Evolutionary conservation across 1,284 basidiomycete species (phyloP), one percentile per base, ranked within the genome.

Genomic region (Cystobasidiaceae sp.): DNA sequence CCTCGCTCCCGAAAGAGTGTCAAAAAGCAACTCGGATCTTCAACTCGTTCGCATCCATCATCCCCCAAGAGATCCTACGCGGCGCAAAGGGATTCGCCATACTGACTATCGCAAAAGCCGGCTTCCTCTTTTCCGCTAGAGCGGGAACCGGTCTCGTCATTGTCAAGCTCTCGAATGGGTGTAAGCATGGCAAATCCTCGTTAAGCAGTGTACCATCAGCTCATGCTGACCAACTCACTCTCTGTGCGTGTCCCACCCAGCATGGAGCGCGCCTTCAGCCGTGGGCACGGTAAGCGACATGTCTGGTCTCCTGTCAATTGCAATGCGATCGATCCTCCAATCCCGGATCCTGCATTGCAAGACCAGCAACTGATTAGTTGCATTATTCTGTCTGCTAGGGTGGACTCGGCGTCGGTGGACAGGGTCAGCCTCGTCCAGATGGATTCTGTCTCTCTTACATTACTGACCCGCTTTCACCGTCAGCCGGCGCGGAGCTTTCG

Each of bases 141-240:
- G 96, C 87, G 21, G 94, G 94, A 4, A 87, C 86, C 30, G 94
- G 94, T 1, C 79, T 98, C 11, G 96, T 97, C 27, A 93, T 98
- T 50, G 93, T 92, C 3, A 85, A 82, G 68, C 80, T 92, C 17
- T 81, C 85, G 2, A 84, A 96, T 77, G 94, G 93, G 70, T 80
- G 89, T 90, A 39, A 27, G 60, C 5, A 9, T 27, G 6, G 6
- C 37, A 7, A 5, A 4, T 11, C 52, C n/a, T 27, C 9, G n/a
- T 39, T 11, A n/a, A 39, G n/a, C 11, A 11, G 11, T 39, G 37
- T 39, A 11, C 37, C 11, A 39, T 11, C n/a, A 39, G n/a, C 37
- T n/a, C 23, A 46, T 39, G 45, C 19, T 23, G 27, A 11, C 21
- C 32, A 15, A 19, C 11, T 6, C n/a, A 56, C 19, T n/a, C 48